Evolutionary conservation across 805 yeast genomes (phyloP), one percentile per base, ranked within the genome.

Genomic region (Suhomyces sp.): DNA sequence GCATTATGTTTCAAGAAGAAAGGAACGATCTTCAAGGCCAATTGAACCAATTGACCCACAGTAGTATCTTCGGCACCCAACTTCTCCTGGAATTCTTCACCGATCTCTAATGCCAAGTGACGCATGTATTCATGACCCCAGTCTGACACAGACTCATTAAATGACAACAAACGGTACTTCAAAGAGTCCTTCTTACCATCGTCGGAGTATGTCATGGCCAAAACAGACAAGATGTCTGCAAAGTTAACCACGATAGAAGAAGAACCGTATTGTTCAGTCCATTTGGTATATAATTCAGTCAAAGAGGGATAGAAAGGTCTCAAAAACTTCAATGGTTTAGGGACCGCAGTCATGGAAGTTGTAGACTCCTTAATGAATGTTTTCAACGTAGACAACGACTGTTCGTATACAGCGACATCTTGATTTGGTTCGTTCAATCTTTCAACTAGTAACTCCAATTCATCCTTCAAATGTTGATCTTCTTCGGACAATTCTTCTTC

Each of bases 81-180:
- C 43, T 56, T 47, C 42, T 74, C 80, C 48, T 78, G 81, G 60
- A 79, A 85, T 35, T 83, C 85, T 54, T 84, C 91, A 41, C 98
- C 98, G 50, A 93, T 87, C 64, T 93, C 97, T 42, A 93, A 68
- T 2, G 98, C 95, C 53, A 93, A 72, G 65, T 93, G 98, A 56
- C 98, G 88, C 53, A 91, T 79, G 59, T 93, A 93, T 64, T 93
- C 99, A 59, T 93, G 98, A 28, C 98, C 99, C 99, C 98, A 93
- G 51, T 81, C 84, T 33, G 81, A 81, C 42, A 85, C 74, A 33
- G 79, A 74, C 20, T 68, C 71, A 31, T 68, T 73, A 9, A 69
- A 62, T 3, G 87, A 74, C 40, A 68, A 54, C 48, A 93, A 70
- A 54, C 98, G 77, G 64, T 79, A 93, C 54, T 79, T 81, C 39